Base-by-base conservation (phyloP, 768 basidiomycete genomes). In the Boletales sp. region DNA sequence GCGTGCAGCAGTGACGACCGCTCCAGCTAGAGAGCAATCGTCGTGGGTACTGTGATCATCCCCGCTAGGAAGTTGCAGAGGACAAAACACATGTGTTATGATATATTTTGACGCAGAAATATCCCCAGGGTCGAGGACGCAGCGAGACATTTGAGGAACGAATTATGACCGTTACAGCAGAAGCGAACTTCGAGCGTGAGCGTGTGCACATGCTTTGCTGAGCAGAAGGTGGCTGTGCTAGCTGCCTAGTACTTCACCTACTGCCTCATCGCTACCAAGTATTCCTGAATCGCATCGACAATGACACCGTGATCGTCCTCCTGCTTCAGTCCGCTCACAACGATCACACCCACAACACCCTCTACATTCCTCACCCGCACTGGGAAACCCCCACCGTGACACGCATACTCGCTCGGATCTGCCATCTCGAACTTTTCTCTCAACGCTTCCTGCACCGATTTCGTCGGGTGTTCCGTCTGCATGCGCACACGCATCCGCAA, bases 41-140 rank as follows among this genome's bases (percentile, higher is more conserved):
- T 63, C 55, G 5, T 54, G 14, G 3, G 50, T 44, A 1, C 37
- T 45, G 5, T 60, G 44, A 41, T 76, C 72, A n/a, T 70, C 63
- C 8, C 56, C 44, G 36, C 71, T 63, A 0, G 74, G 75, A 5
- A 73, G 57, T 32, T 65, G 62, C 0, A 72, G 70, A 4, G 76
- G 76, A 15, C 72, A 51, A n/a, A n/a, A n/a, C n/a, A n/a, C n/a
- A n/a, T n/a, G n/a, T n/a, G n/a, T n/a, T n/a, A n/a, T n/a, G n/a
- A 68, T 52, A 46, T 74, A 77, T 15, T 33, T 21, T 34, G 33
- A 36, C 36, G 19, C 11, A 28, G 6, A n/a, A 8, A 36, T n/a
- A n/a, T 36, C 35, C 13, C 7, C 35, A 15, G 8, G 7, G 15
- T 36, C 14, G n/a, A 36, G 35, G 35, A 36, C 15, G 10, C 14